Base-by-base conservation (phyloP, 2,329 filamentous ascomycete genomes). In the Scytalidium sp. region DNA sequence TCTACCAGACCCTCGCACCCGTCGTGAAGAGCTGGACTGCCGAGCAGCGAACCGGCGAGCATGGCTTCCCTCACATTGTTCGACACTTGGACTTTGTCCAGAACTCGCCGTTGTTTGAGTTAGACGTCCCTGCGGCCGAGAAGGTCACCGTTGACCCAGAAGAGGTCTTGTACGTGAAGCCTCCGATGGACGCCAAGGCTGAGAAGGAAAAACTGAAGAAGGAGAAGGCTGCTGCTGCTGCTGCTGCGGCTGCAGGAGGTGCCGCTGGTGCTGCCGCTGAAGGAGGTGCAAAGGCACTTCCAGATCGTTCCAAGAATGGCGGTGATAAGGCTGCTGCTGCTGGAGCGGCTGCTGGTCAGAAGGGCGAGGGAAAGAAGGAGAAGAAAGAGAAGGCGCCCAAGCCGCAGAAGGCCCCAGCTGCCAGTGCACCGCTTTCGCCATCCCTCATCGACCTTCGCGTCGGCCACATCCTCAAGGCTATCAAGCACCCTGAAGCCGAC, bases 201-300 rank as follows among this genome's bases (percentile, higher is more conserved):
- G 93, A 97, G 79, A 97, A 97, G 78, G 92, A 97, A 79, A 84
- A 87, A 43, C 82, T 93, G 72, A 97, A 96, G 86, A 96, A 95
- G 78, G 91, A 96, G 74, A 96, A 96, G 79, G 88, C 87, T 23
- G 84, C 83, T 13, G 80, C 80, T 2, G 79, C 79, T 1, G 80
- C 78, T 2, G 78, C 77, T 4, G 76, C 74, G 9, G 76, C 71
- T 21, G 74, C 72, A 41, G 72, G 72, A 47, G 68, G 74, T 50
- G 73, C 75, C 49, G 72, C 73, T 2, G 66, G 85, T 25, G 76
- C 75, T 39, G 81, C 60, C 85, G 84, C 72, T 78, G 77, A 48
- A 70, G 69, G 61, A 70, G 65, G 57, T 70, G 67, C 54, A 71
- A 36, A 36, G 13, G 32, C 32, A 5, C 15, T 36, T 4, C 32